Base-by-base conservation (phyloP, 768 basidiomycete species). In the Rickenella mellea region DNA sequence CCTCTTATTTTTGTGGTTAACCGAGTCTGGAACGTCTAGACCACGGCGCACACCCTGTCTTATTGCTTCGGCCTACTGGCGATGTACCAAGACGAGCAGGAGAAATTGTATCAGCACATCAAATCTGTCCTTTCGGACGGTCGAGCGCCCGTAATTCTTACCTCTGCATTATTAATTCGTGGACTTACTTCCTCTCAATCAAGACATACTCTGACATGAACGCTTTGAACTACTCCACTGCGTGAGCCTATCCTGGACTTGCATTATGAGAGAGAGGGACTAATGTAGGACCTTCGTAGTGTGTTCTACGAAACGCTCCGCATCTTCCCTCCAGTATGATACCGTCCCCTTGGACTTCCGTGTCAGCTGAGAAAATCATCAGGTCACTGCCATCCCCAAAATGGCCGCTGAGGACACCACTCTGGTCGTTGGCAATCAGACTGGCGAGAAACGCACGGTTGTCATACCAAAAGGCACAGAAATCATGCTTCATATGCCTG, bases 331-430 rank as follows among this genome's bases (percentile, higher is more conserved):
- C 50, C 60, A 7, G 60, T 62, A 22, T 17, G 55, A n/a, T n/a
- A n/a, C n/a, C n/a, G n/a, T n/a, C n/a, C n/a, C n/a, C n/a, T n/a
- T n/a, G n/a, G n/a, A n/a, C n/a, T n/a, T n/a, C n/a, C n/a, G n/a
- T n/a, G n/a, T n/a, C n/a, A n/a, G n/a, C n/a, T n/a, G n/a, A n/a
- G n/a, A n/a, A n/a, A n/a, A n/a, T n/a, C n/a, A 11, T 25, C 21
- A 70, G 69, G 68, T 65, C 14, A 45, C 58, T 6, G 51, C 38
- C 3, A 57, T 77, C 11, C 71, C 73, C 5, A 77, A 77, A 51
- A 28, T 43, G 7, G 60, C 62, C 31, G 61, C 64, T 0, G 70
- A 74, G 48, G 74, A 77, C 40, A 71, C 72, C 0, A 60, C 55
- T n/a, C 49, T 61, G 26, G 48, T 69, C 24, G 50, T 55, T 3